These are phyloP conservation scores for Aphanomyces stellatus DNA, from an alignment of 352 stramenopile genomes.

Conservation along the genomic window DNA sequence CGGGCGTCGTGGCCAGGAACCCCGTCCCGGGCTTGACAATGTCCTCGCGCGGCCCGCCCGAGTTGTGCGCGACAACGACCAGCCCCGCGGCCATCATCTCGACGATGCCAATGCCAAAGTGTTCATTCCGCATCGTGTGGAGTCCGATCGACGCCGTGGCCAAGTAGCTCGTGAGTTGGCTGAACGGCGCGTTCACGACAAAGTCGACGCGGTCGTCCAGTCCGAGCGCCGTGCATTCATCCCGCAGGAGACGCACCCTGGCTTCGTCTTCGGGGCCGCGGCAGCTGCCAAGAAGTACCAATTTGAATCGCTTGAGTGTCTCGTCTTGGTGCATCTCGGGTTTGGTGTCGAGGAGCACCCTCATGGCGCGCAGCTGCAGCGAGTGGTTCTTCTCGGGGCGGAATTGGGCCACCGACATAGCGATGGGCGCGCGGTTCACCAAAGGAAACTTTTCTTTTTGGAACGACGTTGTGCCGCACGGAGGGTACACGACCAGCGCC, in stretches of 20 bases:
- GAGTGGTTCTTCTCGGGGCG: constrained; percentile 98
- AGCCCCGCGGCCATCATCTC: constrained; percentile 99
- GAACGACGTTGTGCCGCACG: constrained; percentile 89
- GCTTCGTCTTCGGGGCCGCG: constrained; percentile 89
- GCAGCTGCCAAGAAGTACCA: constrained; percentile 95
- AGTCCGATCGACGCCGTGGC: constrained; percentile 86
- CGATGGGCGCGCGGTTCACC: constrained; percentile 45
- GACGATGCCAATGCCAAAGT: constrained; percentile 99
- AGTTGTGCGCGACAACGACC: constrained; percentile 95
- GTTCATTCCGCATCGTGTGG: constrained; percentile 99
- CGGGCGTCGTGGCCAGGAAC: constrained; percentile 73
- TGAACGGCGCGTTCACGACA: constrained; percentile 92
- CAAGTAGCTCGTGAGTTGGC: constrained; percentile 86
- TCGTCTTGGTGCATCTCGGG: constrained; percentile 28
- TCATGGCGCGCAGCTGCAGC: constrained; percentile 89
- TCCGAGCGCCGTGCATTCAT: constrained; percentile 65
- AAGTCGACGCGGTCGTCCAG: constrained; percentile 87
- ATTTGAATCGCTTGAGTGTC: constrained; percentile 60
- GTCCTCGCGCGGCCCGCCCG: constrained; percentile 91
- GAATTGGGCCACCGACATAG: constrained; percentile 97
- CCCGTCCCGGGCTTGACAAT: constrained; percentile 83
- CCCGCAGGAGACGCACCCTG: constrained; percentile 80
- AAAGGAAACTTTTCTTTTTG: constrained; percentile 52
- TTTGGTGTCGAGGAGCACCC: constrained; percentile 32
- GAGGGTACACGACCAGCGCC: constrained; percentile 88